phyloP scores from a whole-genome alignment of 2,329 filamentous ascomycete genomes.

The Scedosporium boydii region DNA sequence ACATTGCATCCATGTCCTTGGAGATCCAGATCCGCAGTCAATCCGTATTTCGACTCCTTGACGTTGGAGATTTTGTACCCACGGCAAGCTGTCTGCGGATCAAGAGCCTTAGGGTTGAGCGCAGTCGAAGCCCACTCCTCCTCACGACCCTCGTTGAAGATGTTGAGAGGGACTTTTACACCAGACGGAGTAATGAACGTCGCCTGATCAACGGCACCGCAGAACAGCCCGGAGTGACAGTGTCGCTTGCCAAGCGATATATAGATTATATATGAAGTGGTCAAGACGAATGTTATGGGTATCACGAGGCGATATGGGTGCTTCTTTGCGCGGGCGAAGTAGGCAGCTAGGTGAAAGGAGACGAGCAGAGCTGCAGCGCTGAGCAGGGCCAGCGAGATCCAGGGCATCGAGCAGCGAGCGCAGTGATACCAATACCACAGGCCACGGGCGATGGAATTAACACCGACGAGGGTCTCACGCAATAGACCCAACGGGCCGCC shows the following conservation, averaged over 20 bases:
- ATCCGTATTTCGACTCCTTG: conserved; percentile 35
- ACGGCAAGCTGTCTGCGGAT: conserved; percentile 42
- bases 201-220: not conserved
- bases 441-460: not conserved
- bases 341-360: not conserved
- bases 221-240: not conserved
- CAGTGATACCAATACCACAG: not conserved
- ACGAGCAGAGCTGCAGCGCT: not conserved
- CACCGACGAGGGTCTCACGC: not conserved
- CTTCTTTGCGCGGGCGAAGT: not conserved
- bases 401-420: not conserved
- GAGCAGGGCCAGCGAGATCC: not conserved
- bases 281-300: not conserved
- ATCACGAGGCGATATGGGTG: not conserved
- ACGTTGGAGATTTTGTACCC: conserved; percentile 60
- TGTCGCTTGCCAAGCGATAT: not conserved
- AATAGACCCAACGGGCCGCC: not conserved
- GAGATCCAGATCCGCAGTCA: conserved; percentile 62
- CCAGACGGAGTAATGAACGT: conserved; percentile 5
- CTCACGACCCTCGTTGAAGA: not conserved
- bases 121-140: conserved; percentile 7
- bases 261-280: not conserved
- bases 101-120: conserved; percentile 8
- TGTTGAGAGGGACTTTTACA: conserved; percentile 1
- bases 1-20: conserved; percentile 64